Evolutionary conservation across 2,329 filamentous ascomycete species (phyloP), one percentile per base, ranked within the genome.

Genomic region (Drechslerella dactyloides): DNA sequence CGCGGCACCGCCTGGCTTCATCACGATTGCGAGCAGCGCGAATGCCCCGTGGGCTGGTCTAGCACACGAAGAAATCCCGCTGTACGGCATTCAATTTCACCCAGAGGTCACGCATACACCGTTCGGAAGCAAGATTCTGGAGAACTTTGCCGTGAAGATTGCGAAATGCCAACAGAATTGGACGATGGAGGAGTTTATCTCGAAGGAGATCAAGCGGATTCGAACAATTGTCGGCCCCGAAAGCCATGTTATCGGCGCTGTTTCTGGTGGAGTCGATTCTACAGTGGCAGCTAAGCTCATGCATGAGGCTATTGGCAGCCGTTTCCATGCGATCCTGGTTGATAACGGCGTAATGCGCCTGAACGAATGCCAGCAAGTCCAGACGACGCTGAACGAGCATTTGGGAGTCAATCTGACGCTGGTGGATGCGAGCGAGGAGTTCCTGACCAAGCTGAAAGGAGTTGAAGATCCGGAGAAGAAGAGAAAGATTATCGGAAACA

Each of bases 401-500:
- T 85, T 97, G 0, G 90, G 90, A 1, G 96, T 97, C 80, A 94
- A 96, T 80, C 83, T 97, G 1, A 96, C 90, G 0, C 89, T 97
- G 27, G 86, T 96, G 1, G 90, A 97, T 78, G 92, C 87, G 0
- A 84, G 85, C 8, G 84, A 96, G 72, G 82, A 85, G 24, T 97
- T 97, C 83, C 83, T 97, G n/a, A 81, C 82, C 30, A 84, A 87
- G 23, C 86, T 97, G 0, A 85, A 86, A 74, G 93, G 91, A 17
- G 86, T 96, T 24, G 82, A 81, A 0, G 91, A 90, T 64, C 93
- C 93, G 0, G 93, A 97, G 81, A 85, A 85, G 78, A 97, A 96
- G 84, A 85, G 93, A 62, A 96, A 96, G 82, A 88, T 97, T 76
- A 97, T 97, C 73, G 93, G 92, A 63, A 85, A 84, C 74, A 90